Evolutionary conservation across 1,284 basidiomycete genomes (phyloP).

Genomic region (Rugiboletus extremiorientalis): DNA sequence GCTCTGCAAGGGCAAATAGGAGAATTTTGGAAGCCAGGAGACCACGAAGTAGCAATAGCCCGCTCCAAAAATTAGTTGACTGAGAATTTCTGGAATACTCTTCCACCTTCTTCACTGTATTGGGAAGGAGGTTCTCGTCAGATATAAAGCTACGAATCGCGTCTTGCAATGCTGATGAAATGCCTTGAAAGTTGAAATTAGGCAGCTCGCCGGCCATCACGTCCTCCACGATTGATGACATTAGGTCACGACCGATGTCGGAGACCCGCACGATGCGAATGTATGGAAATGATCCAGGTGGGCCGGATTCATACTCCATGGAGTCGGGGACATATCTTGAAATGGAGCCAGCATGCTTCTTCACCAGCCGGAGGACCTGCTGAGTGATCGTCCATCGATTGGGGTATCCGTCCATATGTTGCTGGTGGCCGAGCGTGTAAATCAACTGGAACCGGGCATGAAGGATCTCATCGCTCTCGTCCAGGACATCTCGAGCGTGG

Average conservation of each 20-base stretch:
- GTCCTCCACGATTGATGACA: slow-evolving; percentile 23
- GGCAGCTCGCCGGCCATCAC: slow-evolving; percentile 25
- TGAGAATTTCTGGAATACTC: slow-evolving; percentile 25
- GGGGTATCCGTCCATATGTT: slow-evolving; percentile 42
- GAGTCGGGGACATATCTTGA: slow-evolving; percentile 8
- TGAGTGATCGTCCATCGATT: slow-evolving; percentile 46
- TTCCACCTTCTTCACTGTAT: slow-evolving; percentile 23
- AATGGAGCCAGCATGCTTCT: slow-evolving; percentile 4
- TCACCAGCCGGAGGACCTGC: slow-evolving; percentile 34
- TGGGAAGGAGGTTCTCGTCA: background rate
- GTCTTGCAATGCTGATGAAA: slow-evolving; percentile 5
- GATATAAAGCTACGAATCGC: slow-evolving; percentile 26
- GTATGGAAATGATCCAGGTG: slow-evolving; percentile 26
- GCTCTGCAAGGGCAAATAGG: slow-evolving; percentile 37
- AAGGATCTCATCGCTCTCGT: slow-evolving; percentile 46
- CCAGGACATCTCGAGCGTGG: slow-evolving; percentile 36
- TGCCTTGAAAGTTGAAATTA: slow-evolving; percentile 14
- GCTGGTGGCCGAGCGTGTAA: slow-evolving; percentile 43
- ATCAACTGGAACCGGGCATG: slow-evolving; percentile 43
- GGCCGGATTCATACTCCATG: slow-evolving; percentile 1
- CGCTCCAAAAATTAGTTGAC: slow-evolving; percentile 25
- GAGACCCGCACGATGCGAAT: slow-evolving; percentile 30
- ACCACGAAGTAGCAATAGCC: slow-evolving; percentile 44
- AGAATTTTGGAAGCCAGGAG: slow-evolving; percentile 43
- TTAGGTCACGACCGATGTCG: slow-evolving; percentile 18